Evolutionary conservation across 2,329 filamentous ascomycete species (phyloP), one percentile per base, ranked within the genome.

Genomic region (Gaeumannomyces sp.): DNA sequence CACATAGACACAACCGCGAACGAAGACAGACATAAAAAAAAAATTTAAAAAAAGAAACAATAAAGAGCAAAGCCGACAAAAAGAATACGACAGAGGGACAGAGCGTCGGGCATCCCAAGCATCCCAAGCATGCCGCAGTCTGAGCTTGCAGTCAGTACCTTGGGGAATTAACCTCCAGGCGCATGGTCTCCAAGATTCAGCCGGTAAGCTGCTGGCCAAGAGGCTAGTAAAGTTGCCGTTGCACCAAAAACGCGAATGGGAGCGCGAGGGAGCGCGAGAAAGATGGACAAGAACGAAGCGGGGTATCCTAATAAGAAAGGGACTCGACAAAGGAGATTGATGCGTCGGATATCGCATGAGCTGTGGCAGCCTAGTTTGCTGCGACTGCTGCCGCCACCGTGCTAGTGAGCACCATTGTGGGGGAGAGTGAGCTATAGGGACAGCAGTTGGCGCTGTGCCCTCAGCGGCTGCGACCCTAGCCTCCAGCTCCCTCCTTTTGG

Each of bases 401-500:
- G 45, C 8, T 25, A 2, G 22, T 22, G 19, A 53, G 45, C 19
- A 53, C n/a, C 45, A 53, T 53, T 3, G 16, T 25, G 8, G 45
- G 45, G n/a, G 19, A n/a, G 45, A 25, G 22, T 25, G 19, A 53
- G 22, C 19, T 8, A n/a, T 10, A 1, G 45, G 8, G n/a, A 5
- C 22, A 53, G 45, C 45, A n/a, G 45, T 53, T 25, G 45, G 45
- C 45, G 22, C 22, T 11, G 22, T 19, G 45, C 45, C 45, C 45
- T 53, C 45, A 19, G 22, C n/a, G 8, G 76, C 74, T 7, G 77
- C 78, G 6, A 73, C 78, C 64, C 81, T 81, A n/a, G 81, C 80
- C 70, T 85, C 82, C 4, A 86, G 72, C 67, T 90, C 89, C 69
- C 85, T 85, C 64, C 90, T 81, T 78, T 88, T 92, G 56, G 87